Conservation (phyloP, 2,329 filamentous ascomycete genomes). For the Cladosporium oxysporum region DNA sequence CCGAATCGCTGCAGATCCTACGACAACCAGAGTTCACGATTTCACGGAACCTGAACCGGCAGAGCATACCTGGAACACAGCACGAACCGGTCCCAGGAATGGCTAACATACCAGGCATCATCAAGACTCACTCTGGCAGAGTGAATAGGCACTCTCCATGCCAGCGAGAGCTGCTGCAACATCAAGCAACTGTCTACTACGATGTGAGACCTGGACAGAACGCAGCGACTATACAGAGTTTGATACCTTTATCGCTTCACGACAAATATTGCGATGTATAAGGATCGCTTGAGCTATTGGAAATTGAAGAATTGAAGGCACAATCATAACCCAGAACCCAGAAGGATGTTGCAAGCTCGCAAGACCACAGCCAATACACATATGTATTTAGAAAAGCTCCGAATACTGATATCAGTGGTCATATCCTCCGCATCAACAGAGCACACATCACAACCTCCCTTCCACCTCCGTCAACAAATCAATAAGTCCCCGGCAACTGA, state of each 20-base stretch:
- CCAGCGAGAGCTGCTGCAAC: neutral
- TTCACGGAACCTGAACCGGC: neutral
- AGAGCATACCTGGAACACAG: neutral
- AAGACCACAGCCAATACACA: neutral
- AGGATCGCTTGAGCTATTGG: neutral
- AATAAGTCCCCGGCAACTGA: constrained; percentile 24
- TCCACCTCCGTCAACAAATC: neutral
- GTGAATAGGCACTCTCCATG: neutral
- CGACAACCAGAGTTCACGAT: neutral
- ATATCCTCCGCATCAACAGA: neutral
- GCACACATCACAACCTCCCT: neutral
- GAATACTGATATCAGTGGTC: neutral
- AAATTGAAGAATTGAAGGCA: neutral
- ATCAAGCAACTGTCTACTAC: neutral
- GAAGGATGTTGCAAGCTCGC: neutral
- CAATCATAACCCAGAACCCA: neutral
- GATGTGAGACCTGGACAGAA: neutral
- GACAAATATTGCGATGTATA: neutral
- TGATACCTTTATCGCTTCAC: no score
- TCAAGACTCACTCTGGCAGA: neutral
- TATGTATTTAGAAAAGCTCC: no score
- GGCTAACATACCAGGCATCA: neutral
- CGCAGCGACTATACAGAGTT: neutral
- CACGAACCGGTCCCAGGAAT: neutral
- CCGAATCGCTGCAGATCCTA: no score